These are phyloP conservation scores for Protomyces gravidus DNA, from an alignment of 1,139 yeast genomes.

Conservation along the genomic window DNA sequence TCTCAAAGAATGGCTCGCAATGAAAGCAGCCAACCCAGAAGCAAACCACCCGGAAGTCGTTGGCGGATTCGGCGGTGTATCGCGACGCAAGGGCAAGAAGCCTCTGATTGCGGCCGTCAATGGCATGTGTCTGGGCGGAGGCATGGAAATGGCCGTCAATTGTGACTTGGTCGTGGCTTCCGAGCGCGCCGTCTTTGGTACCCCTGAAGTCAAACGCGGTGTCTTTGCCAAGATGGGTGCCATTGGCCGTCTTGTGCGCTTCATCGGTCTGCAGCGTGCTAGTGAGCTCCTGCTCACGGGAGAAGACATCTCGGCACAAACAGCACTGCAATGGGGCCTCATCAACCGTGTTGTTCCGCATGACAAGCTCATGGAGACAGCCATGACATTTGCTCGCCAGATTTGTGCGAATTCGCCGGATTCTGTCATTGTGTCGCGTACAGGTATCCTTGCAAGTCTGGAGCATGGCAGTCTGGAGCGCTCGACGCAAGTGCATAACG, in stretches of 20 bases:
- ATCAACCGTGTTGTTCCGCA: constrained; percentile 37
- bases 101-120: constrained; percentile 41
- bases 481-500: constrained; percentile 35
- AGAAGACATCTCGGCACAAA: constrained; percentile 38
- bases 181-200: constrained; percentile 36
- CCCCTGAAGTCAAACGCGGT: constrained; percentile 41
- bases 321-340: constrained; percentile 39
- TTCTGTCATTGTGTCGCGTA: constrained; percentile 37
- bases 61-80: constrained; percentile 40
- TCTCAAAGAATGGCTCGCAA: constrained; percentile 37
- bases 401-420: constrained; percentile 39
- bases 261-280: constrained; percentile 38
- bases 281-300: constrained; percentile 39
- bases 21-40: not conserved
- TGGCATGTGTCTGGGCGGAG: constrained; percentile 40
- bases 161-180: constrained; percentile 40
- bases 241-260: constrained; percentile 36
- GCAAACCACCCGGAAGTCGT: constrained; percentile 2
- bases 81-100: constrained; percentile 37
- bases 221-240: constrained; percentile 41
- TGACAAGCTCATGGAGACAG: constrained; percentile 36
- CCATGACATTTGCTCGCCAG: constrained; percentile 37
- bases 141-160: constrained; percentile 40
- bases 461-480: constrained; percentile 34
- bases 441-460: constrained; percentile 38